Evolutionary conservation across 768 basidiomycete species (phyloP).

Genomic region (Boletus bicolor): DNA sequence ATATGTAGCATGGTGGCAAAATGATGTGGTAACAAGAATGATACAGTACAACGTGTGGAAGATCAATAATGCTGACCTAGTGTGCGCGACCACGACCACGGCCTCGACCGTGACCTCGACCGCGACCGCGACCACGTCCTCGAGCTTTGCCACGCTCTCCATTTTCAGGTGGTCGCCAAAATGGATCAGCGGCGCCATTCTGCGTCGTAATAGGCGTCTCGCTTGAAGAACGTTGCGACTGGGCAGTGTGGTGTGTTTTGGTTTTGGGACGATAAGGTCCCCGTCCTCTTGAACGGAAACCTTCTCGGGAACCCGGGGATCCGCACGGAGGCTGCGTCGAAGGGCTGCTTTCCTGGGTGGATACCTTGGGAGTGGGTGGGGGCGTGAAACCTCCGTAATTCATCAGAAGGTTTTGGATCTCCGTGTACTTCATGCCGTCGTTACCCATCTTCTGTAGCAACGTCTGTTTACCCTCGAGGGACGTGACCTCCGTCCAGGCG

Average conservation of each 20-base stretch:
- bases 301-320: constrained; percentile 1
- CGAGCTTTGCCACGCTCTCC: constrained; percentile 37
- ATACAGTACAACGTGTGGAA: constrained; percentile 19
- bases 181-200: constrained; percentile 10
- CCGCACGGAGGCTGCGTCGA: constrained; percentile 10
- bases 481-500: constrained; percentile 49
- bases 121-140: constrained; percentile 41
- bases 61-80: constrained; percentile 13
- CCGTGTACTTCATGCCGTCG: constrained; percentile 39
- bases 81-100: constrained; percentile 36
- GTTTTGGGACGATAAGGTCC: constrained; percentile 9
- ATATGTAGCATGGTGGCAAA: constrained; percentile 19
- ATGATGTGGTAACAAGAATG: constrained; percentile 20
- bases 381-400: constrained; percentile 49
- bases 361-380: constrained; percentile 34
- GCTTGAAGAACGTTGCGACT: not conserved
- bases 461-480: constrained; percentile 30
- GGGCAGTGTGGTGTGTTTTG: not conserved
- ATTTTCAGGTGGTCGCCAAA: constrained; percentile 8
- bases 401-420: constrained; percentile 52
- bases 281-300: constrained; percentile 9
- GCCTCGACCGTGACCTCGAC: constrained; percentile 37
- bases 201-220: constrained; percentile 8
- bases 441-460: constrained; percentile 24
- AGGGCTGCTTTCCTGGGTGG: constrained; percentile 9